Evolutionary conservation across 2,329 filamentous ascomycete genomes (phyloP), one percentile per base, ranked within the genome.

Genomic region (Apiospora rasikravindrae): DNA sequence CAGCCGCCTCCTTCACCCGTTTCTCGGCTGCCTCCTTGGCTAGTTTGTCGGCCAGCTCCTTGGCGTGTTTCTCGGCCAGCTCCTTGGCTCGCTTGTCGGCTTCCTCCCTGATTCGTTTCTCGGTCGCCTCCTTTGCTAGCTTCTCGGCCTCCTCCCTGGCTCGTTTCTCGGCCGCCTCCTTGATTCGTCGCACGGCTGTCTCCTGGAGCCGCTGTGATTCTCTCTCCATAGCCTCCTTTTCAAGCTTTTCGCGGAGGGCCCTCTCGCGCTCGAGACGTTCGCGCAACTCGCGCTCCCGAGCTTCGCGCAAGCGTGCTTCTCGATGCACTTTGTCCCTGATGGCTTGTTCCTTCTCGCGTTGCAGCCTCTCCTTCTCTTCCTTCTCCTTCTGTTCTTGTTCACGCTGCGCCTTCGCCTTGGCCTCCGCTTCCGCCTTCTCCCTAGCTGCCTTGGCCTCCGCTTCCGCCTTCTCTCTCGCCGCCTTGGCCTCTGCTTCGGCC

Each of bases 381-480:
- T 77, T 75, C 33, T 80, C 80, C 45, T 72, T 75, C 67, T 81
- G 81, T 45, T 78, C 76, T 70, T 73, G 78, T 69, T 80, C 80
- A 49, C 79, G 76, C 13, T 78, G 76, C 51, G 79, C 79, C 72
- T 77, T 78, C 74, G 77, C 75, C 72, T 82, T 83, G 64, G 78
- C 82, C 75, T 82, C 83, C 71, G 78, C 76, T 71, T 73, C 83
- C 69, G 80, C 80, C 73, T 69, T 69, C 81, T 75, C 74, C 66
- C 22, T 82, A 8, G 45, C 77, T 67, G 76, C 90, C 66, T 90
- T 89, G 45, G 88, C 85, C 16, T 88, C 81, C 75, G 90, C 88
- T 40, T 84, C 86, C 2, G 90, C 78, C 70, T 85, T 83, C 72
- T 83, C 86, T 47, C 86, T 84, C 1, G 87, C 82, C 68, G 77